Percentiles rank a stretch among this genome's conserved stretches.
phyloP scores from a whole-genome alignment of 2,329 filamentous ascomycete species.

The Ascochyta clinopodiicola region DNA sequence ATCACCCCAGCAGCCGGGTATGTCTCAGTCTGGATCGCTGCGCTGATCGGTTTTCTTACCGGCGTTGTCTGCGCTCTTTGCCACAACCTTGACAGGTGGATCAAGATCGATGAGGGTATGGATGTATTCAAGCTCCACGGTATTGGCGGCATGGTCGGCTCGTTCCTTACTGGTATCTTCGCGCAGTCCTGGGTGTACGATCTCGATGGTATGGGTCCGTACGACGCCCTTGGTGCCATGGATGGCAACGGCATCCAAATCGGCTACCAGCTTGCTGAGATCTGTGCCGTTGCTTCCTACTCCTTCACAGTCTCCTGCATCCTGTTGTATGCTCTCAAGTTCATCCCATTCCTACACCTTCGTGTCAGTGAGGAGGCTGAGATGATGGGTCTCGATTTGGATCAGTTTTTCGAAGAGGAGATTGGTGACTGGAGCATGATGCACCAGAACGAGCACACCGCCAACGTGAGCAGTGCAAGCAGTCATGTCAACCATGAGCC shows the following conservation, averaged over 20 bases:
- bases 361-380: slow-evolving; percentile 63
- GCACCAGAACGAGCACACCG: slow-evolving; percentile 35
- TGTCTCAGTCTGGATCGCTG: slow-evolving; percentile 61
- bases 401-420: slow-evolving; percentile 65
- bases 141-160: slow-evolving; percentile 64
- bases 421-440: slow-evolving; percentile 59
- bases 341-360: slow-evolving; percentile 61
- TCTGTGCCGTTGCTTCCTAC: slow-evolving; percentile 60
- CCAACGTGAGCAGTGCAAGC: slow-evolving; percentile 30
- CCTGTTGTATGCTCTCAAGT: slow-evolving; percentile 61
- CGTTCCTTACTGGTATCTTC: slow-evolving; percentile 65
- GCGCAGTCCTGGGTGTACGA: slow-evolving; percentile 56
- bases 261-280: slow-evolving; percentile 63
- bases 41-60: slow-evolving; percentile 63
- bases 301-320: slow-evolving; percentile 61
- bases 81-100: slow-evolving; percentile 61
- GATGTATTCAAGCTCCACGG: slow-evolving; percentile 67
- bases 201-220: slow-evolving; percentile 57
- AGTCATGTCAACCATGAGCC: slow-evolving; percentile 23
- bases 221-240: slow-evolving; percentile 56
- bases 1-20: slow-evolving; percentile 64
- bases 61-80: slow-evolving; percentile 58
- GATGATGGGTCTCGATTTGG: slow-evolving; percentile 61
- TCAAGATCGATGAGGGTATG: slow-evolving; percentile 64
- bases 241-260: slow-evolving; percentile 64